Conservation (phyloP, 164 flowering plant species). For the Tetrastigma voinierianum region DNA sequence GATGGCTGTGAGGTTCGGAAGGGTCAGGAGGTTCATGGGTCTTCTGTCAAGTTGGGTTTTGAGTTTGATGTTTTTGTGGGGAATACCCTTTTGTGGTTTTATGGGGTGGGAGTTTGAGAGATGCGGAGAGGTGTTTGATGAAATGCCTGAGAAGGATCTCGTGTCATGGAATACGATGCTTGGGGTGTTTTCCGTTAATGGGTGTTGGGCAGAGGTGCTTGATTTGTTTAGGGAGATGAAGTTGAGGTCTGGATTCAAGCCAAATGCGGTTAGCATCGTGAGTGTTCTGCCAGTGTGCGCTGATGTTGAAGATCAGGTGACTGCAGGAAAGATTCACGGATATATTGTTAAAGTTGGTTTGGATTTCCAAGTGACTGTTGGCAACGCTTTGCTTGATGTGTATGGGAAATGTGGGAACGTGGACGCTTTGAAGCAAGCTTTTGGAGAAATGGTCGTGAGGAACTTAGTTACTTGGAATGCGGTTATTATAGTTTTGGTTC, state of each 20-base stretch:
- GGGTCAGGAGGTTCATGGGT: slow-evolving; percentile 41
- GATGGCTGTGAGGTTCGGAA: slow-evolving; percentile 19
- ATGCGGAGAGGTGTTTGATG: slow-evolving; percentile 49
- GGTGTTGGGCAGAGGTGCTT: slow-evolving; percentile 25
- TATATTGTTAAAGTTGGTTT: slow-evolving; percentile 50
- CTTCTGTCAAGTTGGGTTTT: slow-evolving; percentile 30
- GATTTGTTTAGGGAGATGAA: slow-evolving; percentile 34
- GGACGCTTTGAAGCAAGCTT: slow-evolving; percentile 29
- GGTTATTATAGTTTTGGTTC: slow-evolving; percentile 40
- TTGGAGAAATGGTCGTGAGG: slow-evolving; percentile 39
- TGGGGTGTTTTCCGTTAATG: slow-evolving; percentile 35
- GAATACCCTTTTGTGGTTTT: slow-evolving; percentile 32
- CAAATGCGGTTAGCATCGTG: slow-evolving; percentile 48
- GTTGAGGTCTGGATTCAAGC: slow-evolving; percentile 24
- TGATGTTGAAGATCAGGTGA: slow-evolving; percentile 31
- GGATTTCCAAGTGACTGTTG: slow-evolving; percentile 34
- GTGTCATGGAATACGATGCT: slow-evolving; percentile 65
- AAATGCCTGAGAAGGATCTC: slow-evolving; percentile 58
- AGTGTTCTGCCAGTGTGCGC: slow-evolving; percentile 64
- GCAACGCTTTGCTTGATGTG: slow-evolving; percentile 60
- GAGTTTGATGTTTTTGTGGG: slow-evolving; percentile 32
- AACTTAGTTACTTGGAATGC: slow-evolving; percentile 74
- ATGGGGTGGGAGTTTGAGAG: slow-evolving; percentile 23
- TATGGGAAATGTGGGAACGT: slow-evolving; percentile 64
- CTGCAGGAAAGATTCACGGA: slow-evolving; percentile 43